Percentiles rank a stretch among this genome's conserved stretches.
Evolutionary conservation across 306 rosid species (phyloP).

Genomic region (Fragaria iinumae): DNA sequence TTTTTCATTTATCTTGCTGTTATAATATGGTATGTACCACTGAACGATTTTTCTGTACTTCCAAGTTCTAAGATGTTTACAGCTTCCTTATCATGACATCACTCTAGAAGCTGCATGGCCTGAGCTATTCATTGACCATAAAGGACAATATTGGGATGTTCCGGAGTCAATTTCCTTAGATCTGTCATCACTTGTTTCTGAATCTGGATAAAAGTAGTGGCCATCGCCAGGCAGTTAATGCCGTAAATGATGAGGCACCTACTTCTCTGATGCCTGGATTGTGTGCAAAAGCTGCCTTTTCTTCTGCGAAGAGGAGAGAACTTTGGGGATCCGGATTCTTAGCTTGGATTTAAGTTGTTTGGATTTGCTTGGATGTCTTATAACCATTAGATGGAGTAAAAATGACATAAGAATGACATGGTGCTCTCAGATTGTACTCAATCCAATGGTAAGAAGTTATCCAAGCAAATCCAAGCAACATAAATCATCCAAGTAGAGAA

Average conservation of each 20-base stretch:
- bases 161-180: slow-evolving; percentile 71
- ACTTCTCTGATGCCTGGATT: slow-evolving; percentile 64
- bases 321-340: too few relatives aligned
- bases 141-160: slow-evolving; percentile 87
- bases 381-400: too few relatives aligned
- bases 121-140: slow-evolving; percentile 78
- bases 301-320: slow-evolving; percentile 56
- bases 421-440: too few relatives aligned
- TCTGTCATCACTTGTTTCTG: slow-evolving; percentile 56
- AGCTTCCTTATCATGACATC: slow-evolving; percentile 80
- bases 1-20: background rate
- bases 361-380: too few relatives aligned
- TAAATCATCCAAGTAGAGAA: too few relatives aligned
- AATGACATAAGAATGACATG: too few relatives aligned
- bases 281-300: slow-evolving; percentile 74
- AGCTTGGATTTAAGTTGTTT: too few relatives aligned
- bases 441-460: too few relatives aligned
- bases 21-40: slow-evolving; percentile 10
- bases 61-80: slow-evolving; percentile 23
- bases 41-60: slow-evolving; percentile 23
- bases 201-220: slow-evolving; percentile 66
- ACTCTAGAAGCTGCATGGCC: slow-evolving; percentile 88
- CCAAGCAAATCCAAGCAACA: too few relatives aligned
- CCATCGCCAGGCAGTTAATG: slow-evolving; percentile 50
- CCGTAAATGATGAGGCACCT: slow-evolving; percentile 41